Evolutionary conservation across 2,329 filamentous ascomycete genomes (phyloP), one percentile per base, ranked within the genome.

Genomic region (Nemania sp.): DNA sequence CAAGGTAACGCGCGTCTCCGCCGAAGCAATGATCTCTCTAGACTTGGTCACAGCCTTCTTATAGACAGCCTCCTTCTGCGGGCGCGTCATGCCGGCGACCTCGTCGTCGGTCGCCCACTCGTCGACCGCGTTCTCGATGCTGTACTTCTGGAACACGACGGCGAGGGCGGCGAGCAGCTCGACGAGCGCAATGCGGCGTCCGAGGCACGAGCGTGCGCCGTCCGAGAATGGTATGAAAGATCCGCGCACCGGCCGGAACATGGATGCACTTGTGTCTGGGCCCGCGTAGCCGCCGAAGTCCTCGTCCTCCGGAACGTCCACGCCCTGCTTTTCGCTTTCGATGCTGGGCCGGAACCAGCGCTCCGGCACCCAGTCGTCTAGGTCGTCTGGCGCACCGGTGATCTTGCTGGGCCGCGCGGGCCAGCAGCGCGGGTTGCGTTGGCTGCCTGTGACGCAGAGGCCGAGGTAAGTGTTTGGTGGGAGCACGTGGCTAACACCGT

Each of bases 361-460:
- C 65, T 86, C 81, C 0, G 83, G 83, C 45, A 78, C 74, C 70
- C 84, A 86, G 49, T 80, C 74, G 44, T 80, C 70, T 1, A 82
- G 70, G 56, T 86, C 82, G 22, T 51, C 24, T 3, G 53, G 28
- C 19, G 46, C 49, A 12, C 36, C 46, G 7, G 47, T 59, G 51
- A 63, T 55, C 7, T 51, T 49, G 31, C 78, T 80, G 15, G 74
- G 75, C 55, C 70, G 68, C 51, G 77, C 67, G 11, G 88, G 88
- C 89, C 90, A 93, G 69, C 86, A 86, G 43, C 80, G 82, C 9
- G 88, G 88, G 68, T 91, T 89, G 31, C 83, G 80, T 47, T 91
- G 87, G 2, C 77, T 75, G 5, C 77, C 78, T 5, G 82, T 72
- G 0, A 79, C 78, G 48, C 75, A 73, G 19, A 93, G 68, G 3